A percentile compares a stretch with the other conserved stretches of the same genome.
Conservation (phyloP, 2,329 filamentous ascomycete species). For the Phialemonium atrogriseum region DNA sequence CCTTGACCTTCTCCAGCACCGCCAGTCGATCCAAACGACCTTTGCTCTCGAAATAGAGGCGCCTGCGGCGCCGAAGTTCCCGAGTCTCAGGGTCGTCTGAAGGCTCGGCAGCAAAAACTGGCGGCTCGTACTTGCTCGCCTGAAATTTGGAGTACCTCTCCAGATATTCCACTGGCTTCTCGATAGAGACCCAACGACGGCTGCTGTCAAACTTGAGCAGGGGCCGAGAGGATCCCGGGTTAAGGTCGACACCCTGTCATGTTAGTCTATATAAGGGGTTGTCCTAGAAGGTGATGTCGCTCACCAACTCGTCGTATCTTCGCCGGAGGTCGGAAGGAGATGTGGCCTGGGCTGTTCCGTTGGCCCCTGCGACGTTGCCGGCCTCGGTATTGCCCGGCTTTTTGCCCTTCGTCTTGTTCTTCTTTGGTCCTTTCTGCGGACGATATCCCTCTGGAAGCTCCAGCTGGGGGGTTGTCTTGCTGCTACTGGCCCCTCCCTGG, state of each 20-base stretch:
- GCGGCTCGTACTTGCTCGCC: neutral
- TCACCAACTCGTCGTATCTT: no score
- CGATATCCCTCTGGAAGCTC: constrained; percentile 1
- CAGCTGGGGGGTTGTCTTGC: neutral
- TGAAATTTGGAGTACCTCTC: neutral
- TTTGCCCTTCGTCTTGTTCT: neutral
- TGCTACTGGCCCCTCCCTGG: no score
- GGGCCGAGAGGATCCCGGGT: no score
- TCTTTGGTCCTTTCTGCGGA: neutral
- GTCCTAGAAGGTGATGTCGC: no score
- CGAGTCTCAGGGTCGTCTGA: no score
- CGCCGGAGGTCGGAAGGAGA: no score
- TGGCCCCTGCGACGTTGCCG: neutral
- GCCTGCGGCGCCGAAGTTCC: neutral
- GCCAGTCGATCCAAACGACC: neutral
- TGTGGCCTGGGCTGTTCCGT: no score
- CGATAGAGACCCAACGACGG: neutral
- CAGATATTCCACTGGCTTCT: neutral
- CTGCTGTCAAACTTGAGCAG: neutral
- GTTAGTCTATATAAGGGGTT: no score
- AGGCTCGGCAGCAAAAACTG: neutral
- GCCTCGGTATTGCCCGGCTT: neutral
- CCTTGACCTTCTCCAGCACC: neutral
- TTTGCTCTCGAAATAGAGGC: neutral
- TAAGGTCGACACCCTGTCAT: no score